Conservation (phyloP, 768 basidiomycete genomes). For the Butyriboletus loyo region DNA sequence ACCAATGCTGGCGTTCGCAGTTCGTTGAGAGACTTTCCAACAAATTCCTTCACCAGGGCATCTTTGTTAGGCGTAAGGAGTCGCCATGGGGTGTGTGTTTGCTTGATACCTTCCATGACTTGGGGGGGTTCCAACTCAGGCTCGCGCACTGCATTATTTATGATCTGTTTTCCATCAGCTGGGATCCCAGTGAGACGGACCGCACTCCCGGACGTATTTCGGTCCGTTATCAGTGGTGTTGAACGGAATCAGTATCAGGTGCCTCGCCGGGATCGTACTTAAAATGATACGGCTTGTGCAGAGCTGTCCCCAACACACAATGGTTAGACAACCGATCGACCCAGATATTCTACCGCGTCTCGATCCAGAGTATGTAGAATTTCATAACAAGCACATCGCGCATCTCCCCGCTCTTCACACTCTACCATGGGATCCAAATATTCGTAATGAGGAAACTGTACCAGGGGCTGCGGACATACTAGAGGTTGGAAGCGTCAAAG, state of each 20-base stretch:
- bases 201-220: conserved; percentile 7
- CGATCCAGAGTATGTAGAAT: conserved; percentile 64
- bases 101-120: conserved; percentile 29
- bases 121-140: neutral
- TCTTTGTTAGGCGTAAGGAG: conserved; percentile 45
- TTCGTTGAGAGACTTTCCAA: conserved; percentile 50
- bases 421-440: conserved; percentile 57
- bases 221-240: neutral
- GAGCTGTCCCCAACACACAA: conserved; percentile 5
- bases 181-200: neutral
- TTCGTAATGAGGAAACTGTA: conserved; percentile 51
- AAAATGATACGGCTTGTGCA: conserved; percentile 2
- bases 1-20: conserved; percentile 77
- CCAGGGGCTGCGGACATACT: conserved; percentile 57
- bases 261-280: conserved; percentile 3
- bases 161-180: neutral
- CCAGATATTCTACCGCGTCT: conserved; percentile 55
- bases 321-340: conserved; percentile 51
- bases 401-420: conserved; percentile 51
- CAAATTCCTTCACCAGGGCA: conserved; percentile 50
- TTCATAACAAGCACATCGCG: conserved; percentile 51
- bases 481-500: conserved; percentile 51
- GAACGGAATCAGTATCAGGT: neutral
- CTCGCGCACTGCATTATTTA: neutral
- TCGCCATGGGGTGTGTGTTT: conserved; percentile 47